A percentile compares a stretch with the other conserved stretches of the same genome.
Conservation (phyloP, 441 rosid genomes). For the Erysimum cheiri region DNA sequence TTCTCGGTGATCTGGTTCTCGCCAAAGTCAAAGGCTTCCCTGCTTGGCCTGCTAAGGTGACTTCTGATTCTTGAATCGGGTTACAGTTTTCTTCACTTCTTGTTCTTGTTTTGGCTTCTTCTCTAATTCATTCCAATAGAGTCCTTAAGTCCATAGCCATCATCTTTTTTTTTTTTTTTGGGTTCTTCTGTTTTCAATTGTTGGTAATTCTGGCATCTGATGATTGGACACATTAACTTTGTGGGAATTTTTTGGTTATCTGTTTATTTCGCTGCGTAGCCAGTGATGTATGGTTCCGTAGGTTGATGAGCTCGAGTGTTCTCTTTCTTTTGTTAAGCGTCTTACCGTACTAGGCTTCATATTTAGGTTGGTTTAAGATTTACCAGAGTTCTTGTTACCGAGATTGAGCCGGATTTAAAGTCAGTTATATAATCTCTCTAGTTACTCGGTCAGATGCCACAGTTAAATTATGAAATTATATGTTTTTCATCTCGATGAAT, state of each 20-base stretch:
- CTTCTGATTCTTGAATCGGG: conserved; percentile 1
- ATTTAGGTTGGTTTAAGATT: background rate
- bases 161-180: background rate
- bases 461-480: background rate
- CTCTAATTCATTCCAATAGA: background rate
- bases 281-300: conserved; percentile 4
- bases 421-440: background rate
- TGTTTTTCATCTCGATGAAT: background rate
- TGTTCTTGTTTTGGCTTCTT: background rate
- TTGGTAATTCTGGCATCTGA: conserved; percentile 14
- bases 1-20: conserved; percentile 95
- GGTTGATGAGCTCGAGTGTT: conserved; percentile 17
- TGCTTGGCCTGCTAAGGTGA: conserved; percentile 98
- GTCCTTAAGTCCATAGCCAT: conserved; percentile 12
- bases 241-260: background rate
- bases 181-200: background rate
- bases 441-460: background rate
- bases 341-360: conserved; percentile 14
- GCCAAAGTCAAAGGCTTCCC: conserved; percentile 99
- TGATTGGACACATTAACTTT: conserved; percentile 14
- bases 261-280: conserved; percentile 2
- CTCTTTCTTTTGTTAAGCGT: conserved; percentile 1
- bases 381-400: background rate
- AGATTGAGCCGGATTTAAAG: background rate
- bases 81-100: background rate